Evolutionary conservation across 192 early-diverging fungal genomes (phyloP).

Genomic region (Coemansia umbellata): DNA sequence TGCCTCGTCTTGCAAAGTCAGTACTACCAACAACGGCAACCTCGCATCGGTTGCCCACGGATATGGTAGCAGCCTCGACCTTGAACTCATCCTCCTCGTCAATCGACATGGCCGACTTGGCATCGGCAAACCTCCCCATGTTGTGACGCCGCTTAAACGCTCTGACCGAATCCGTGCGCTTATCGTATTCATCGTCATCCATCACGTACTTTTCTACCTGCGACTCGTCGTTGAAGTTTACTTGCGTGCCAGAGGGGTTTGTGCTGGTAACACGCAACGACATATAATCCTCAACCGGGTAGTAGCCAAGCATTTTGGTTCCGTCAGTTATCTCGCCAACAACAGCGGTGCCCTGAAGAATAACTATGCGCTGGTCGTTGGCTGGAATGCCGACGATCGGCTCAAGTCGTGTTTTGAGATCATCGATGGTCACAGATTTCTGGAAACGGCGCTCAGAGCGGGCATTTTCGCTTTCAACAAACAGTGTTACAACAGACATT

Average conservation of each 20-base stretch:
- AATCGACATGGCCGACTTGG: conserved; percentile 73
- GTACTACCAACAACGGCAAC: conserved; percentile 54
- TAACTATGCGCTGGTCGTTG: conserved; percentile 58
- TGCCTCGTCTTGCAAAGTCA: conserved; percentile 54
- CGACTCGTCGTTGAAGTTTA: conserved; percentile 82
- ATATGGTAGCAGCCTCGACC: conserved; percentile 62
- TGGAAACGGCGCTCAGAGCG: conserved; percentile 87
- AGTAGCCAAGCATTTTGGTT: conserved; percentile 77
- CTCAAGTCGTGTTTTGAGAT: conserved; percentile 69
- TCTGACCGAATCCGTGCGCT: conserved; percentile 75
- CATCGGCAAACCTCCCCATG: conserved; percentile 79
- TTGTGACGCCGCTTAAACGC: conserved; percentile 88
- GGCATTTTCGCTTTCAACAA: conserved; percentile 78
- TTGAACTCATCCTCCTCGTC: conserved; percentile 70
- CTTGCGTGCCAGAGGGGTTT: conserved; percentile 25
- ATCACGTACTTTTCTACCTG: conserved; percentile 94
- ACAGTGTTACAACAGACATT: conserved; percentile 79
- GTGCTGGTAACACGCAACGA: conserved; percentile 57
- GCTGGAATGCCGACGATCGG: conserved; percentile 87
- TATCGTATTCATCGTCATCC: conserved; percentile 82
- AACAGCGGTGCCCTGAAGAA: conserved; percentile 55
- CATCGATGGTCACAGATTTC: conserved; percentile 16
- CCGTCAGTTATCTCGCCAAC: conserved; percentile 56
- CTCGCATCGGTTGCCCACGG: conserved; percentile 79
- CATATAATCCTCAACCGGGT: conserved; percentile 80